Percentiles rank a stretch among this genome's conserved stretches.
phyloP scores from a whole-genome alignment of 208 protist genomes.

The Leishmania mexicana region DNA sequence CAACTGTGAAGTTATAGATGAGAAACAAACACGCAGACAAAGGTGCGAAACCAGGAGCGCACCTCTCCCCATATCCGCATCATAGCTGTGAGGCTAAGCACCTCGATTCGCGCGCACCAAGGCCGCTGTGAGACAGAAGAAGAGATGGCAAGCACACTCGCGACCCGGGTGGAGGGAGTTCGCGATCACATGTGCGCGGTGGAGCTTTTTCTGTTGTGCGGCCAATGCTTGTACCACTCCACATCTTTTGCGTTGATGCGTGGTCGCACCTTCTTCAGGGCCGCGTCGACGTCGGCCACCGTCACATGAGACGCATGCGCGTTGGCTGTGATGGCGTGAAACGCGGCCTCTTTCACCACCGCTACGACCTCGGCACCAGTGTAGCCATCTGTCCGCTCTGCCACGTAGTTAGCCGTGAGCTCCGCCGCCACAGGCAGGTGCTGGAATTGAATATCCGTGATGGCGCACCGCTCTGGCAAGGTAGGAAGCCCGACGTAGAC shows the following conservation, averaged over 20 bases:
- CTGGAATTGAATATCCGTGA: constrained; percentile 82
- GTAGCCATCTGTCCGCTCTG: constrained; percentile 77
- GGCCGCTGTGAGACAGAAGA: neutral
- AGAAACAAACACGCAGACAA: neutral
- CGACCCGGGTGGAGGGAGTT: neutral
- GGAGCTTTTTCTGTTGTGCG: neutral
- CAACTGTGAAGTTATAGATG: neutral
- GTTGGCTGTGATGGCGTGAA: constrained; percentile 80
- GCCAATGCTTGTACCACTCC: constrained; percentile 71
- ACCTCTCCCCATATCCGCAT: neutral
- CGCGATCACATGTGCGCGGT: neutral
- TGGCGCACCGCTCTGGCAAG: constrained; percentile 68
- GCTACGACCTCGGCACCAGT: constrained; percentile 94
- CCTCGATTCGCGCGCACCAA: neutral
- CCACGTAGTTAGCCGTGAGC: constrained; percentile 61
- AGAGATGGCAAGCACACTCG: neutral
- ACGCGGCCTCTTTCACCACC: constrained; percentile 91
- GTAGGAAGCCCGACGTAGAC: constrained; percentile 94
- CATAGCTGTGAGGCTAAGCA: neutral
- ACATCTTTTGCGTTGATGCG: constrained; percentile 52
- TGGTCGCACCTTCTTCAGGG: constrained; percentile 59
- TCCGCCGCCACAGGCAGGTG: constrained; percentile 57
- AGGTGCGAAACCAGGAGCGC: neutral
- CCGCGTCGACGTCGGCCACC: constrained; percentile 54
- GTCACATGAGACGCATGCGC: constrained; percentile 42